Conservation (phyloP, 1,284 basidiomycete species). For the Irpex lacteus region DNA sequence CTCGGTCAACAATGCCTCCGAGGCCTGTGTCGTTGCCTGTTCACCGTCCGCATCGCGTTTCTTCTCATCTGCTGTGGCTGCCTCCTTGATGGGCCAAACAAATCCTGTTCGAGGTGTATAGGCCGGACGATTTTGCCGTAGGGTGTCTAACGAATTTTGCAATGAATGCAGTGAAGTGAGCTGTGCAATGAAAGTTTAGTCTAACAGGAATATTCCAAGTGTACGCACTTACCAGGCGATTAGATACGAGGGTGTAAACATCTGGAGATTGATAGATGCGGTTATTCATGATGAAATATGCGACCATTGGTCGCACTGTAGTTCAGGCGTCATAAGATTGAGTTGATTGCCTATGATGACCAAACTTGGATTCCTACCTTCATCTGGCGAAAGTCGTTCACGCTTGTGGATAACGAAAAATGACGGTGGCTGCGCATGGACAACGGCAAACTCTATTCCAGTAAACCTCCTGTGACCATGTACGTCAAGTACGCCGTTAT, state of each 20-base stretch:
- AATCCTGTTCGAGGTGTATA: slow-evolving; percentile 79
- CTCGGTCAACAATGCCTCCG: slow-evolving; percentile 1
- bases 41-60: slow-evolving; percentile 38
- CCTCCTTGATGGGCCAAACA: slow-evolving; percentile 73
- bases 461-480: slow-evolving; percentile 62
- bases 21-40: slow-evolving; percentile 22
- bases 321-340: slow-evolving; percentile 8
- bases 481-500: not conserved
- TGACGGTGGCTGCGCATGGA: slow-evolving; percentile 72
- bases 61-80: slow-evolving; percentile 44
- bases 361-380: slow-evolving; percentile 49
- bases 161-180: slow-evolving; percentile 70
- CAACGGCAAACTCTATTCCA: slow-evolving; percentile 80
- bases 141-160: slow-evolving; percentile 68
- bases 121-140: slow-evolving; percentile 69
- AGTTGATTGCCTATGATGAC: not conserved
- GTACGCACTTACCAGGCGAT: slow-evolving; percentile 60
- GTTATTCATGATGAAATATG: slow-evolving; percentile 84
- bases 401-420: slow-evolving; percentile 87
- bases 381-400: slow-evolving; percentile 73
- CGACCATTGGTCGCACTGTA: slow-evolving; percentile 68
- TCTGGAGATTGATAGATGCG: slow-evolving; percentile 86
- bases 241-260: slow-evolving; percentile 77
- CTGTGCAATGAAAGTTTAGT: slow-evolving; percentile 31
- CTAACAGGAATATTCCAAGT: not conserved